phyloP scores from a whole-genome alignment of 1,284 basidiomycete species.

The Ceratobasidium papillatum region DNA sequence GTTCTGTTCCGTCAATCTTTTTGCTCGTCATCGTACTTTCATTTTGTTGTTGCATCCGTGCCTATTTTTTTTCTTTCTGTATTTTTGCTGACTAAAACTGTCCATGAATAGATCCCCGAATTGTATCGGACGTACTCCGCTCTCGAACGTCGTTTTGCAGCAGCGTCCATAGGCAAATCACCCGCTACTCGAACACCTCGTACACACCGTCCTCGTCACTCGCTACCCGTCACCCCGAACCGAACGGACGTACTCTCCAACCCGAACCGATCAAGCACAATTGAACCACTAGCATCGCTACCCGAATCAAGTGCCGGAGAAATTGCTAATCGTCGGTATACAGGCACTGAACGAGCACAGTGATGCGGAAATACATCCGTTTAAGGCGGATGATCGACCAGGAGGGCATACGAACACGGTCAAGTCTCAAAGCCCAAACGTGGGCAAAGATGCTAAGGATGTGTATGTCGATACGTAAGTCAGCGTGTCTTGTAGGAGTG shows the following conservation, averaged over 20 bases:
- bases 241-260: background rate
- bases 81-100: background rate
- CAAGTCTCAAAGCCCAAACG: conserved; percentile 57
- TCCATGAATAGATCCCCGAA: conserved; percentile 30
- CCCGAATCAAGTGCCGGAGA: background rate
- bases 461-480: conserved; percentile 76
- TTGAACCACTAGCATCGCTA: background rate
- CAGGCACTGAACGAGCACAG: conserved; percentile 79
- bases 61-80: background rate
- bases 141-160: conserved; percentile 36
- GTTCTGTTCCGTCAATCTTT: conserved; percentile 1
- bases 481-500: too few relatives aligned
- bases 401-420: conserved; percentile 87
- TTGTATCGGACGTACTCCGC: conserved; percentile 31
- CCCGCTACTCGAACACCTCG: conserved; percentile 7
- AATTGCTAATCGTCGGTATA: background rate
- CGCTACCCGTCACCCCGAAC: conserved; percentile 23
- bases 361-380: conserved; percentile 81
- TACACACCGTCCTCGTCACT: conserved; percentile 18
- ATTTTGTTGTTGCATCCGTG: background rate
- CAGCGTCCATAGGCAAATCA: conserved; percentile 34
- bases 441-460: conserved; percentile 51
- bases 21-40: background rate
- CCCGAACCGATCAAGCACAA: background rate
- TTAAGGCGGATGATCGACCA: conserved; percentile 71